A percentile compares a stretch with the other conserved stretches of the same genome.
phyloP scores from a whole-genome alignment of 805 yeast genomes.

The Ogataea paraovalis region DNA sequence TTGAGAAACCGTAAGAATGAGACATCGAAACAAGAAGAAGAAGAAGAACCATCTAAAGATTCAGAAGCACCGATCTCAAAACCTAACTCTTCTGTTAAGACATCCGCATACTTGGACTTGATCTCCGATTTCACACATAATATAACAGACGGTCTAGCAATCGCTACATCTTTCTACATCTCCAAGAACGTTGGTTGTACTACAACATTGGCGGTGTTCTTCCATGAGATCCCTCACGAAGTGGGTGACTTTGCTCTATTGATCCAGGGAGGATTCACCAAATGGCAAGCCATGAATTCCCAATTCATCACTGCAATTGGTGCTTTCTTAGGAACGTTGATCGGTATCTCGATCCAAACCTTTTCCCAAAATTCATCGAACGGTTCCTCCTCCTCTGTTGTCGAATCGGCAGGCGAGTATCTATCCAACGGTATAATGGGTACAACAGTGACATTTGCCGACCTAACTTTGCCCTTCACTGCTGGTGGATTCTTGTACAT shows the following conservation, averaged over 20 bases:
- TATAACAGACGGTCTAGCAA: constrained; percentile 73
- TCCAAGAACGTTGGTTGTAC: constrained; percentile 59
- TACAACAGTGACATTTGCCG: constrained; percentile 47
- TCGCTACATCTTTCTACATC: constrained; percentile 65
- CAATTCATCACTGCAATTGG: constrained; percentile 66
- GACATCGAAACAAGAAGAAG: constrained; percentile 19
- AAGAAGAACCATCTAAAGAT: constrained; percentile 9
- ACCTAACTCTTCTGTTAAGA: constrained; percentile 37
- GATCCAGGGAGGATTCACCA: constrained; percentile 64
- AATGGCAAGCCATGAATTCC: constrained; percentile 60
- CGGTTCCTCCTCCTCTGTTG: too few relatives aligned
- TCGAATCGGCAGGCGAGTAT: neutral
- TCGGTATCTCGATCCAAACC: constrained; percentile 56
- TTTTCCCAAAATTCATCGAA: too few relatives aligned
- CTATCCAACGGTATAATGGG: constrained; percentile 33
- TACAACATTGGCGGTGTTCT: constrained; percentile 65
- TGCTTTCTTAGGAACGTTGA: constrained; percentile 59
- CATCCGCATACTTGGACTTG: constrained; percentile 61
- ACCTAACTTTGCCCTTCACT: constrained; percentile 62
- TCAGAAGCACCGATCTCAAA: constrained; percentile 26
- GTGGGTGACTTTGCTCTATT: constrained; percentile 76
- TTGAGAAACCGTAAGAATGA: constrained; percentile 14
- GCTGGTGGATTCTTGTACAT: constrained; percentile 76
- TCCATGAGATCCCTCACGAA: constrained; percentile 81
- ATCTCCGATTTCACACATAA: constrained; percentile 72